Percentiles rank a stretch among this genome's conserved stretches.
These are phyloP conservation scores for Cercospora canescens DNA, from an alignment of 2,329 filamentous ascomycete genomes.

Conservation along the genomic window DNA sequence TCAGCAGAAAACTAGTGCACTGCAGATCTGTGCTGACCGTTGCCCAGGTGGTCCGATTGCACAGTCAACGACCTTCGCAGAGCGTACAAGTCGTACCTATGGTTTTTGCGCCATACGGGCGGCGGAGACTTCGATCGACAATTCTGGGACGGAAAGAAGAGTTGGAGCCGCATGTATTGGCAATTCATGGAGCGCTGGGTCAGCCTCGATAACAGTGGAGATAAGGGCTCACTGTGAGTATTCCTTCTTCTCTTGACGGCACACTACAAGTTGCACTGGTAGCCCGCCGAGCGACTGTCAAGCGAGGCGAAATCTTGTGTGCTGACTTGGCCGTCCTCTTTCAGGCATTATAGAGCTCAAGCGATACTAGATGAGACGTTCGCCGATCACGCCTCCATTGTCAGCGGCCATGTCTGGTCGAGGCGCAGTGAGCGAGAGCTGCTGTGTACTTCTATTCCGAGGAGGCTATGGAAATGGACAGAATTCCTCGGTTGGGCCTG, in stretches of 20 bases:
- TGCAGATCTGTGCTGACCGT: not conserved
- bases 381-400: not conserved
- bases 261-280: no score
- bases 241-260: not conserved
- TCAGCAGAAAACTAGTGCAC: not conserved
- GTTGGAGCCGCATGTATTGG: slow-evolving; percentile 35
- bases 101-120: slow-evolving; percentile 18
- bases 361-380: not conserved
- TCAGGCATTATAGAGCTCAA: slow-evolving; percentile 1
- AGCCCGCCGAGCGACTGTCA: not conserved
- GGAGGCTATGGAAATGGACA: slow-evolving; percentile 13
- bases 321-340: not conserved
- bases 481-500: slow-evolving; percentile 1
- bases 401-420: not conserved
- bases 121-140: slow-evolving; percentile 27
- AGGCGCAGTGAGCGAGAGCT: slow-evolving; percentile 17
- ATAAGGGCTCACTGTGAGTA: not conserved
- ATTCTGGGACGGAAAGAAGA: slow-evolving; percentile 25
- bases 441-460: slow-evolving; percentile 18
- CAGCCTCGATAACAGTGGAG: not conserved
- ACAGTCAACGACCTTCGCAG: slow-evolving; percentile 35
- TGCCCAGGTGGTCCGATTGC: slow-evolving; percentile 15
- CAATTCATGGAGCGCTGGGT: slow-evolving; percentile 14
- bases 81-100: slow-evolving; percentile 34
- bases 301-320: not conserved